Base-by-base conservation (phyloP, 257 asterid genomes). In the Solanum phureja region DNA sequence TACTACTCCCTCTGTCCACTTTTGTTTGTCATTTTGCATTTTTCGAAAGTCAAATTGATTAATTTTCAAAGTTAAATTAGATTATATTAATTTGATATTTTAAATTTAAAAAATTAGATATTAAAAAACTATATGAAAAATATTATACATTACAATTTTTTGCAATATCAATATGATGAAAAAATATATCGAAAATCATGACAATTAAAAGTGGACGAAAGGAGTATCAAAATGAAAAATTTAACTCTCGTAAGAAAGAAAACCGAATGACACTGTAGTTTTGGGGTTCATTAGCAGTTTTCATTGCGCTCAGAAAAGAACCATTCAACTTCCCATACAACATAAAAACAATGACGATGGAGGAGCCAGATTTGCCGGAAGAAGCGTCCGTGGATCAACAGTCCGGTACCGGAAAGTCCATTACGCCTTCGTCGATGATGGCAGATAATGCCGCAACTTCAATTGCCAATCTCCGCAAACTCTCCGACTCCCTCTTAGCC, bases 401-500 rank as follows among this genome's bases (percentile, higher is more conserved):
- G 10, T 56, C 0, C 4, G 0, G 11, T 56, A 19, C 64, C 64
- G 64, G 64, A 56, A 56, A 56, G 24, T 56, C 4, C 64, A 1
- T 18, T 56, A 1, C 64, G 24, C 64, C 64, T 56, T 56, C 64
- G n/a, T 56, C 11, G 24, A 56, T 56, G 64, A 56, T 68, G 74
- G 74, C 37, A 27, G 7, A 68, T 68, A 6, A 14, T 7, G 23
- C 81, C 49, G 44, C 87, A 6, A 34, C 73, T 75, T 91, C 97
- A 2, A 85, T 92, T 46, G 40, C 88, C 84, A 91, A 92, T 27
- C 90, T 94, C 87, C 90, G 90, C 68, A 77, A 84, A 89, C 92
- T 95, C 73, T 88, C 94, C 87, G 64, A 86, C 58, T 94, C 94
- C 37, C 90, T 95, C 16, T 56, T 93, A 31, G 88, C 90, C 56